Evolutionary conservation across 768 basidiomycete genomes (phyloP).

Genomic region (Glaciozyma antarctica): DNA sequence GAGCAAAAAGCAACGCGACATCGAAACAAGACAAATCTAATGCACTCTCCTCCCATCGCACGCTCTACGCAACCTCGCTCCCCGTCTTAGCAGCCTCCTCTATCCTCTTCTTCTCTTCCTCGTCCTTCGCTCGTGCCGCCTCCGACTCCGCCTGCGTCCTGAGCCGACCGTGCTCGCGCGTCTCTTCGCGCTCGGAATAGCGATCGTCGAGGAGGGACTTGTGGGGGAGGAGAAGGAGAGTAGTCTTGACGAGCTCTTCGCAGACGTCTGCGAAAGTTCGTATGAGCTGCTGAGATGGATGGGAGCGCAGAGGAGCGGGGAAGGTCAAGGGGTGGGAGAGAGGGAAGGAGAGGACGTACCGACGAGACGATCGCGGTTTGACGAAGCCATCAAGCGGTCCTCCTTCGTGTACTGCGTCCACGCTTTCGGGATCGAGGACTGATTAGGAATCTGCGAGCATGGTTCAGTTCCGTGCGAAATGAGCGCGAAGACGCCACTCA

Average conservation of each 20-base stretch:
- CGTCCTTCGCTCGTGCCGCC: slow-evolving; percentile 24
- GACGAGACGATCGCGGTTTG: slow-evolving; percentile 6
- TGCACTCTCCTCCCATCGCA: too few relatives aligned
- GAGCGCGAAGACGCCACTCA: not conserved
- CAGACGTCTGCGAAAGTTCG: slow-evolving; percentile 34
- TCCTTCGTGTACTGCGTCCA: slow-evolving; percentile 37
- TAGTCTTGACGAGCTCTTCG: slow-evolving; percentile 40
- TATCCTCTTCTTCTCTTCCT: slow-evolving; percentile 3
- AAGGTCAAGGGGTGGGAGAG: too few relatives aligned
- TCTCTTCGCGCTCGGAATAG: slow-evolving; percentile 38
- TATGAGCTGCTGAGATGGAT: slow-evolving; percentile 19
- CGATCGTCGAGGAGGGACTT: slow-evolving; percentile 35
- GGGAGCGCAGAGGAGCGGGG: not conserved
- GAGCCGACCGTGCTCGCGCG: slow-evolving; percentile 35
- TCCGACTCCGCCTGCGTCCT: slow-evolving; percentile 39
- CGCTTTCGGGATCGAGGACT: slow-evolving; percentile 38
- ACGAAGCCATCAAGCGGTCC: slow-evolving; percentile 37
- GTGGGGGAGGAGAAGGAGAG: slow-evolving; percentile 35
- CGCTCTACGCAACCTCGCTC: not conserved
- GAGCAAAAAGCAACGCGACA: too few relatives aligned
- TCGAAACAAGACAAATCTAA: too few relatives aligned
- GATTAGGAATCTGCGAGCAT: slow-evolving; percentile 31
- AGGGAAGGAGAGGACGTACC: too few relatives aligned
- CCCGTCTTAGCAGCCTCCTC: not conserved
- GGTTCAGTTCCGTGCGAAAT: not conserved